Percentiles rank a stretch among this genome's conserved stretches.
These are phyloP conservation scores for Epichloe brachyelytri DNA, from an alignment of 2,329 filamentous ascomycete genomes.

Conservation along the genomic window DNA sequence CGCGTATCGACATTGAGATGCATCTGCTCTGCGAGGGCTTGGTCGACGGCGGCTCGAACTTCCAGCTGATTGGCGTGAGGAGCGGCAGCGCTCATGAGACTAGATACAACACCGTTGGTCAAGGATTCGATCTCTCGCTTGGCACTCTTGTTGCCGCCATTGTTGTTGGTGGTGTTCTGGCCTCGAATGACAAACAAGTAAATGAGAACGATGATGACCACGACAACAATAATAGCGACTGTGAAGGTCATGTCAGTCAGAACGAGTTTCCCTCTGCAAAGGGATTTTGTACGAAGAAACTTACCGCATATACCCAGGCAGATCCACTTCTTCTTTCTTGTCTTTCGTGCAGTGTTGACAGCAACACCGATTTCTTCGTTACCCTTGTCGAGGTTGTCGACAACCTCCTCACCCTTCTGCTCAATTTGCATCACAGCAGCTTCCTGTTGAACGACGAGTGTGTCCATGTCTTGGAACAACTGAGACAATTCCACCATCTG, in stretches of 20 bases:
- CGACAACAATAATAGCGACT: conserved; percentile 40
- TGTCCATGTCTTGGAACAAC: conserved; percentile 82
- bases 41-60: conserved; percentile 4
- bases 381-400: conserved; percentile 71
- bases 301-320: conserved; percentile 64
- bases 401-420: conserved; percentile 73
- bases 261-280: neutral
- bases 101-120: neutral
- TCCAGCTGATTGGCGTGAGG: neutral
- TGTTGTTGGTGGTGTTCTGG: conserved; percentile 12
- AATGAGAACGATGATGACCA: conserved; percentile 37
- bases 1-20: conserved; percentile 9
- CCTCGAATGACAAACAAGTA: conserved; percentile 31
- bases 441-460: conserved; percentile 77
- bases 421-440: conserved; percentile 69
- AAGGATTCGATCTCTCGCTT: conserved; percentile 17
- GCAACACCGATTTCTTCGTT: conserved; percentile 75
- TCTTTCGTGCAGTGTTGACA: conserved; percentile 66
- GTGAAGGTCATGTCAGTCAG: neutral
- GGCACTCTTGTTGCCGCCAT: conserved; percentile 14
- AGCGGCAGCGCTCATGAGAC: neutral
- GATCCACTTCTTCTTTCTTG: conserved; percentile 92
- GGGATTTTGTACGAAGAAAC: conserved; percentile 11
- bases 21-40: conserved; percentile 6
- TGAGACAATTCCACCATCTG: conserved; percentile 80